Conservation (phyloP, 345 rosid genomes). For the Moricandia arvensis region DNA sequence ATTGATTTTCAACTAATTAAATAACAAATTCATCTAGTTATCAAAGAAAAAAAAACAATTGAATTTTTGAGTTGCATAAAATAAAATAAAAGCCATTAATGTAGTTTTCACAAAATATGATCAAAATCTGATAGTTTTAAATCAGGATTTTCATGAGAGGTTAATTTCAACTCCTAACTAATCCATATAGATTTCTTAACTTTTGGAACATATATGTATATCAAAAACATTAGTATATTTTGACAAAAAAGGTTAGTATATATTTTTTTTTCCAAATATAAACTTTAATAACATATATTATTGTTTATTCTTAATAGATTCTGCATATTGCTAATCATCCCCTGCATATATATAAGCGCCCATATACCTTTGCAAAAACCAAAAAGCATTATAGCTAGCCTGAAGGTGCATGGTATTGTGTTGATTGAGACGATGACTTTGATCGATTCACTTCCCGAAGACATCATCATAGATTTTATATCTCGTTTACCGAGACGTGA, state of each 20-base stretch:
- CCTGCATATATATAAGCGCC: neutral
- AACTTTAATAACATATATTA: neutral
- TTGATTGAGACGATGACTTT: neutral
- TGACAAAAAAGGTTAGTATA: no score
- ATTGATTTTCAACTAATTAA: neutral
- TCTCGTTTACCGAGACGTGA: neutral
- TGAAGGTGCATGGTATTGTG: no score
- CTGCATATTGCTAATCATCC: neutral
- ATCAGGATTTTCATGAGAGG: no score
- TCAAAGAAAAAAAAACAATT: no score
- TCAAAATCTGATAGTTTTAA: no score
- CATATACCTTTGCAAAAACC: neutral
- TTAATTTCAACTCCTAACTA: no score
- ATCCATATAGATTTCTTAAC: neutral
- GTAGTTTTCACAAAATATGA: no score
- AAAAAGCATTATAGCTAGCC: neutral
- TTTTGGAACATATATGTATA: neutral
- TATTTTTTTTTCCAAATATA: no score
- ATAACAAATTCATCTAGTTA: no score
- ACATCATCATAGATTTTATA: neutral
- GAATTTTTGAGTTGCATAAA: no score
- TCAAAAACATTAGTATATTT: no score
- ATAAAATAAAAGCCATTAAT: no score
- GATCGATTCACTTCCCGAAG: neutral
- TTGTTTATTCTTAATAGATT: neutral